Percentiles rank a stretch among this genome's conserved stretches.
These are phyloP conservation scores for Paecilomyces niveus DNA, from an alignment of 2,329 filamentous ascomycete genomes.

Conservation along the genomic window DNA sequence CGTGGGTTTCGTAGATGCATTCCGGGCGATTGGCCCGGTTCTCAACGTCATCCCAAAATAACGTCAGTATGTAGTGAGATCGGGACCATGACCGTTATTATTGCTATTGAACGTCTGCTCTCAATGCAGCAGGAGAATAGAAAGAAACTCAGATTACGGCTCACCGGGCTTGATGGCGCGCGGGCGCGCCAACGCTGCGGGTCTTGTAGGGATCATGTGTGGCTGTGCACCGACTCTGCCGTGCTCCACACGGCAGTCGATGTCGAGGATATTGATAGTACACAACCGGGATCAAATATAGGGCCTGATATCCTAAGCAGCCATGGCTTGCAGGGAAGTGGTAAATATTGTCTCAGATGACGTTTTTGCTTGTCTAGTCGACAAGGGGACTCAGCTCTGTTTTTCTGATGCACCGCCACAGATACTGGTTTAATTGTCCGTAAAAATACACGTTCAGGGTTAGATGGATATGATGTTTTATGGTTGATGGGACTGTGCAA, in stretches of 20 bases:
- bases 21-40: not conserved
- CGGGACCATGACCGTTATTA: not conserved
- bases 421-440: not conserved
- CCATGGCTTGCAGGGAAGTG: not conserved
- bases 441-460: not conserved
- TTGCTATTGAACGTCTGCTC: not conserved
- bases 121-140: not conserved
- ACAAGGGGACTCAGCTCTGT: not conserved
- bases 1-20: not conserved
- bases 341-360: not conserved
- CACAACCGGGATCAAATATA: not conserved
- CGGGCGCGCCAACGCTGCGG: not conserved
- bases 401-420: not conserved
- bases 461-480: not conserved
- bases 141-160: not conserved
- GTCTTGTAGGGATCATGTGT: slow-evolving; percentile 1
- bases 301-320: not conserved
- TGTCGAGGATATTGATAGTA: not conserved
- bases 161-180: not conserved
- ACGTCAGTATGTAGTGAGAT: not conserved
- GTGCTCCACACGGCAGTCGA: not conserved
- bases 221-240: slow-evolving; percentile 3
- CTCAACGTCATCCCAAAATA: not conserved
- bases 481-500: not conserved
- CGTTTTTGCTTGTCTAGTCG: not conserved